Conservation (phyloP, 108 stramenopile species). For the Fragilariopsis cylindrus region DNA sequence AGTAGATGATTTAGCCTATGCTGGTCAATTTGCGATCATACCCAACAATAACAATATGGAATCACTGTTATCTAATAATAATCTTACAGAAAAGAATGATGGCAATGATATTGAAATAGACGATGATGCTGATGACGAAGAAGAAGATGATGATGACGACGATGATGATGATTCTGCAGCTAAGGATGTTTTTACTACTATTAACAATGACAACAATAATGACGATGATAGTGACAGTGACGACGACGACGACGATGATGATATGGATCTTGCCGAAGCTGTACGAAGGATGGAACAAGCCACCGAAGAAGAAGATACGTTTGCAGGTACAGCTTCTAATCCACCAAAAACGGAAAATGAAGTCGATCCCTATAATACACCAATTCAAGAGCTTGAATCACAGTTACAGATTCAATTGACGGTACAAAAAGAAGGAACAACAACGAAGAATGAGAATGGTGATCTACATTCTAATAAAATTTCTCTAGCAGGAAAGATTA, state of each 20-base stretch:
- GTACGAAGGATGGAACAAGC: constrained; percentile 49
- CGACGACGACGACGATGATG: constrained; percentile 12
- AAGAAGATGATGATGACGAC: constrained; percentile 13
- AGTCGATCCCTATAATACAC: constrained; percentile 65
- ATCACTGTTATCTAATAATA: not conserved
- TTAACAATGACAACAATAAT: not conserved
- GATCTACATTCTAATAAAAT: constrained; percentile 22
- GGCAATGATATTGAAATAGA: constrained; percentile 31
- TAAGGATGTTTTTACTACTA: constrained; percentile 1
- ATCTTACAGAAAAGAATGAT: constrained; percentile 4
- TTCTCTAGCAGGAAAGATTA: constrained; percentile 58
- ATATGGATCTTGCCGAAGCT: constrained; percentile 42
- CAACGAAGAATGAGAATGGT: constrained; percentile 1
- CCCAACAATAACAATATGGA: constrained; percentile 9
- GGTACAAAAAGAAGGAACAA: constrained; percentile 16
- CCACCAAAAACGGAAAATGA: constrained; percentile 71
- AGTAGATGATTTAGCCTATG: constrained; percentile 66
- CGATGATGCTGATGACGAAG: constrained; percentile 22
- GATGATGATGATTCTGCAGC: constrained; percentile 42
- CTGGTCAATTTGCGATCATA: constrained; percentile 47
- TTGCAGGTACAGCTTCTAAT: constrained; percentile 11
- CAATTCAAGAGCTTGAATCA: constrained; percentile 55
- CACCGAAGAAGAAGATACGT: constrained; percentile 30
- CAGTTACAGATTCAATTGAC: constrained; percentile 41
- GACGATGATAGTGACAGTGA: constrained; percentile 20